Conservation (phyloP, 768 basidiomycete genomes). For the Clitopilus passeckerianus region DNA sequence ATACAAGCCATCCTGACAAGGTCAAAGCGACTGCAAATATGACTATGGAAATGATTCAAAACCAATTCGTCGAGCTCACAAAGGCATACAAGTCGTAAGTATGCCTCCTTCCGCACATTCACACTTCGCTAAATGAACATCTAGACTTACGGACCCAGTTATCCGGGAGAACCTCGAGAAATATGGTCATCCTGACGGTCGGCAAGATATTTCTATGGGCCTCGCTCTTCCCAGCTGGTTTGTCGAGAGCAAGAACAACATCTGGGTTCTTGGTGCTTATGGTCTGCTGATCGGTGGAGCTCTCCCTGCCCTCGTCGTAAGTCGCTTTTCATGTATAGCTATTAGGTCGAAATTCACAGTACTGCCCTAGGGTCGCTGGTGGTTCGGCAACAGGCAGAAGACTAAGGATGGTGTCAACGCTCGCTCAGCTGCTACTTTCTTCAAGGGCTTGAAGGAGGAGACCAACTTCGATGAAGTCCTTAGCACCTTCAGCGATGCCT, state of each 20-base stretch:
- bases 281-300: slow-evolving; percentile 83
- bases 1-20: slow-evolving; percentile 90
- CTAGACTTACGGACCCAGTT: slow-evolving; percentile 84
- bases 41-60: slow-evolving; percentile 81
- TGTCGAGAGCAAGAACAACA: slow-evolving; percentile 84
- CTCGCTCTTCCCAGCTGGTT: slow-evolving; percentile 95
- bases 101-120: neutral
- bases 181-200: slow-evolving; percentile 94
- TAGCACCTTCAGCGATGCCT: slow-evolving; percentile 62
- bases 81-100: slow-evolving; percentile 95
- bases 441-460: slow-evolving; percentile 81
- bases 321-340: slow-evolving; percentile 12
- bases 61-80: slow-evolving; percentile 86
- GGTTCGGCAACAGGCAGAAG: slow-evolving; percentile 86
- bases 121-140: neutral
- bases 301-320: slow-evolving; percentile 79
- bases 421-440: slow-evolving; percentile 79
- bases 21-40: slow-evolving; percentile 77
- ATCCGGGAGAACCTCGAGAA: slow-evolving; percentile 86
- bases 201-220: slow-evolving; percentile 91
- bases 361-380: slow-evolving; percentile 74
- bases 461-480: slow-evolving; percentile 70
- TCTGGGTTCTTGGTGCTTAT: slow-evolving; percentile 87
- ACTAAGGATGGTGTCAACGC: slow-evolving; percentile 92
- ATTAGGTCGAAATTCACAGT: neutral